Evolutionary conservation across 106 monocot genomes (phyloP), one percentile per base, ranked within the genome.

Genomic region (Allium fistulosum): DNA sequence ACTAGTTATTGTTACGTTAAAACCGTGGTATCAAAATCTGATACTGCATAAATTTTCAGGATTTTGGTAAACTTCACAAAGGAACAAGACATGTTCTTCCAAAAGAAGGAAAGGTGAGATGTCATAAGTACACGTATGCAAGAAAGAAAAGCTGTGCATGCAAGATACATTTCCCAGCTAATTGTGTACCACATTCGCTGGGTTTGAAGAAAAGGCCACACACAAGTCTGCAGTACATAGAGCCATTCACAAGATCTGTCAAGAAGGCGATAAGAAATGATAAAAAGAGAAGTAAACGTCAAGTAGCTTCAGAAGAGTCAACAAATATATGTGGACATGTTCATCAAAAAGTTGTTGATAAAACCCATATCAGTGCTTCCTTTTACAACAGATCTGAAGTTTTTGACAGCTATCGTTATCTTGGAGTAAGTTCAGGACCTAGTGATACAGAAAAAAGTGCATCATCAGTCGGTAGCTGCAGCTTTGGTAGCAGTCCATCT

Each of bases 391-490:
- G 66, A 70, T 65, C 62, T 70, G 27, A 51, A 56, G 26, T 65
- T 75, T 58, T 26, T 62, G 59, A 49, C 52, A 15, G 9, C 27
- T 6, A 46, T 17, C 49, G 27, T 74, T 16, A 67, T 53, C 61
- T 8, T 49, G 11, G 46, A 58, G 45, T 46, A 61, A 60, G 17
- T 65, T 22, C 57, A 69, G 71, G 72, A 26, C 26, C n/a, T 49
- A 72, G 65, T 74, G 78, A 70, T 61, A 62, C 69, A 49, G 76
- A 74, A 69, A 86, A 76, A 73, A 66, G 48, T 47, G 63, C 62
- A 48, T 86, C 82, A 61, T 86, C 79, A 62, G 76, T 76, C 76
- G 82, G 82, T 73, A 82, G 86, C 66, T 86, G 78, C 62, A 74
- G 79, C 61, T 63, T 59, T 69, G 76, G 75, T 61, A 73, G 72